A percentile compares a stretch with the other conserved stretches of the same genome.
Evolutionary conservation across 805 yeast species (phyloP).

Genomic region (Candida chauliodis): DNA sequence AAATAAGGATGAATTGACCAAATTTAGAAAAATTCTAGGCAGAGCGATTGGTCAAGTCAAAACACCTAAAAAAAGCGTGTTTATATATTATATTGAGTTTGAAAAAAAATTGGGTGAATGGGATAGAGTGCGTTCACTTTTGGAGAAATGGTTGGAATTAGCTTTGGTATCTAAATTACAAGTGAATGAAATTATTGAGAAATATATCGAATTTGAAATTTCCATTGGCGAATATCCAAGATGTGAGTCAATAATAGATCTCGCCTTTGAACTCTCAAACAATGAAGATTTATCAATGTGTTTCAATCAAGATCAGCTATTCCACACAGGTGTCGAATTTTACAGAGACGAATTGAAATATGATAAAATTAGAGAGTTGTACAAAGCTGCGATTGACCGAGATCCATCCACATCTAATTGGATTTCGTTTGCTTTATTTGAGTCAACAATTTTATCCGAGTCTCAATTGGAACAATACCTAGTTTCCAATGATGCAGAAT

Average conservation of each 20-base stretch:
- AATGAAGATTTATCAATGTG: slow-evolving; percentile 28
- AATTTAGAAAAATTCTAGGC: slow-evolving; percentile 71
- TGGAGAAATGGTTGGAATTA: slow-evolving; percentile 58
- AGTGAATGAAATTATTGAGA: slow-evolving; percentile 46
- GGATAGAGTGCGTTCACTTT: slow-evolving; percentile 73
- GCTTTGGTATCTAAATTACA: slow-evolving; percentile 12
- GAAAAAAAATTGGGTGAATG: slow-evolving; percentile 72
- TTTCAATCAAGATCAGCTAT: slow-evolving; percentile 19
- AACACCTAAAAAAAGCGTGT: slow-evolving; percentile 56
- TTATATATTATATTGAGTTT: slow-evolving; percentile 60
- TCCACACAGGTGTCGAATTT: slow-evolving; percentile 47
- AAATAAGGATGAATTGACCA: slow-evolving; percentile 22
- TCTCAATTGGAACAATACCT: slow-evolving; percentile 45
- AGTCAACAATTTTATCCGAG: slow-evolving; percentile 58
- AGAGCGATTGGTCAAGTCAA: slow-evolving; percentile 56
- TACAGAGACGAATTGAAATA: slow-evolving; percentile 60
- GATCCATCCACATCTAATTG: slow-evolving; percentile 35
- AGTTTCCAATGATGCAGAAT: slow-evolving; percentile 45
- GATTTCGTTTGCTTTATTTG: slow-evolving; percentile 70
- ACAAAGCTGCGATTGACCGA: slow-evolving; percentile 33
- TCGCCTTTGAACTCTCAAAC: slow-evolving; percentile 39
- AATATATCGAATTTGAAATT: slow-evolving; percentile 67
- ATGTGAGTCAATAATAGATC: slow-evolving; percentile 56
- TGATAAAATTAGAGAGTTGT: slow-evolving; percentile 50
- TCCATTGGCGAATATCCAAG: slow-evolving; percentile 66